Evolutionary conservation across 192 early-diverging fungal genomes (phyloP).

Genomic region (Martensiomyces pterosporus): DNA sequence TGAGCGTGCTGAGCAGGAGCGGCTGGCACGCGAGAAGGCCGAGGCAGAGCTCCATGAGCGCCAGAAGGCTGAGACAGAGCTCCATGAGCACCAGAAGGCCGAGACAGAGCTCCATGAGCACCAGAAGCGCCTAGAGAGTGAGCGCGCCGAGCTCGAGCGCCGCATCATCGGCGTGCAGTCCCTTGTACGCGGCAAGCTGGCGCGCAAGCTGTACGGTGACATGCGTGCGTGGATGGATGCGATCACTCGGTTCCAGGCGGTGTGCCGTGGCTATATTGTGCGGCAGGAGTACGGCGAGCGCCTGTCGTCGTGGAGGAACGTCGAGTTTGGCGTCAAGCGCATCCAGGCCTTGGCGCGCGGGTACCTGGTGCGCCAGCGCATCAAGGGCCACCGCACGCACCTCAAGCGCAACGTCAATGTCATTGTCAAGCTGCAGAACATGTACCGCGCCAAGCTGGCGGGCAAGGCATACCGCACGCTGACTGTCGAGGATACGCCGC

Average conservation of each 20-base stretch:
- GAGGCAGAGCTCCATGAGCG: neutral
- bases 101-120: constrained; percentile 23
- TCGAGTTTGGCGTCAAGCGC: constrained; percentile 26
- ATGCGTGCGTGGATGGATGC: constrained; percentile 51
- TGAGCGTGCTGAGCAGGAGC: constrained; percentile 3
- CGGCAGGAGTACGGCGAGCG: constrained; percentile 36
- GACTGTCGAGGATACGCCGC: constrained; percentile 72
- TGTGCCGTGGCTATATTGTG: constrained; percentile 42
- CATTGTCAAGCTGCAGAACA: constrained; percentile 70
- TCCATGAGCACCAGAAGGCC: constrained; percentile 3
- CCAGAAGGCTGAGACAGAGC: neutral
- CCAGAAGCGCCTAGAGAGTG: constrained; percentile 27
- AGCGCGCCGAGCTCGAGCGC: constrained; percentile 44
- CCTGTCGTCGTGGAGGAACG: constrained; percentile 26
- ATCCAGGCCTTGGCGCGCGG: constrained; percentile 68
- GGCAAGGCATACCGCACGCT: constrained; percentile 66
- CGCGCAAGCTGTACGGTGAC: constrained; percentile 51
- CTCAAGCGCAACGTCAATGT: constrained; percentile 63
- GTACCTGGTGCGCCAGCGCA: constrained; percentile 57
- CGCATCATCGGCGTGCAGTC: constrained; percentile 54
- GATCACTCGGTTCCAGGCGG: constrained; percentile 46
- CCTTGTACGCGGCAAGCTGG: constrained; percentile 54
- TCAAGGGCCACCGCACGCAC: constrained; percentile 55
- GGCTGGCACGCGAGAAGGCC: neutral
- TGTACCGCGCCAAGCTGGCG: constrained; percentile 63